These are phyloP conservation scores for Venturia asperata DNA, from an alignment of 2,329 filamentous ascomycete genomes.

Conservation along the genomic window DNA sequence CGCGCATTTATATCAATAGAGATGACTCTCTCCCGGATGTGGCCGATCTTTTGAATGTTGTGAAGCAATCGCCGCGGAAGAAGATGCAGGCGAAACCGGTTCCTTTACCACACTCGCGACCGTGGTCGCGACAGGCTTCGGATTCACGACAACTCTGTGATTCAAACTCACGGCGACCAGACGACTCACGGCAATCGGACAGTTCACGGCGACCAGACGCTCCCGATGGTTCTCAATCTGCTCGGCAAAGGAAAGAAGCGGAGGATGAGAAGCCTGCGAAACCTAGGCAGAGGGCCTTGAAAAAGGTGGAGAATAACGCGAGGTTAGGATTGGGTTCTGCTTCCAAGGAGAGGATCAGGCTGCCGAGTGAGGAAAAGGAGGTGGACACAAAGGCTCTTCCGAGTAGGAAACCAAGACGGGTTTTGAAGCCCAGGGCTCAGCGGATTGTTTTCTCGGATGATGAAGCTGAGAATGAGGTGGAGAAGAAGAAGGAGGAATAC, in stretches of 20 bases:
- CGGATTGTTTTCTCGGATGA: background rate
- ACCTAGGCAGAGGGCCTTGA: background rate
- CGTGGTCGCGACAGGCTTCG: background rate
- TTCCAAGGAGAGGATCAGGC: background rate
- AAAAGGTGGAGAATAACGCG: conserved; percentile 10
- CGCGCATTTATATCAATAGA: conserved; percentile 20
- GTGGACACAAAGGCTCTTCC: background rate
- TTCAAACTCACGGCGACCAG: background rate
- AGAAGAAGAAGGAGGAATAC: background rate
- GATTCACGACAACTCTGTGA: background rate
- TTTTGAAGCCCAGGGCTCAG: background rate
- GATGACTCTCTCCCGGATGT: conserved; percentile 23
- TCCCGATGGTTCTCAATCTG: background rate
- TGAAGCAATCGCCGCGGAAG: background rate
- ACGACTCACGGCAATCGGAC: too few relatives aligned
- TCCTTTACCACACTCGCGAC: background rate
- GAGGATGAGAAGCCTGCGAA: background rate
- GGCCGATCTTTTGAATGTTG: conserved; percentile 18
- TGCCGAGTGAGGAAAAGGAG: background rate
- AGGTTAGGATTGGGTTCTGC: background rate
- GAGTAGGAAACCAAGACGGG: background rate
- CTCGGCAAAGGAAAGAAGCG: background rate
- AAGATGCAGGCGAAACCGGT: background rate
- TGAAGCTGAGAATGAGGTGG: background rate
- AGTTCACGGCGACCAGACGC: too few relatives aligned